Evolutionary conservation across 23 red algal species (phyloP).

Genomic region (Gracilaria caudata): DNA sequence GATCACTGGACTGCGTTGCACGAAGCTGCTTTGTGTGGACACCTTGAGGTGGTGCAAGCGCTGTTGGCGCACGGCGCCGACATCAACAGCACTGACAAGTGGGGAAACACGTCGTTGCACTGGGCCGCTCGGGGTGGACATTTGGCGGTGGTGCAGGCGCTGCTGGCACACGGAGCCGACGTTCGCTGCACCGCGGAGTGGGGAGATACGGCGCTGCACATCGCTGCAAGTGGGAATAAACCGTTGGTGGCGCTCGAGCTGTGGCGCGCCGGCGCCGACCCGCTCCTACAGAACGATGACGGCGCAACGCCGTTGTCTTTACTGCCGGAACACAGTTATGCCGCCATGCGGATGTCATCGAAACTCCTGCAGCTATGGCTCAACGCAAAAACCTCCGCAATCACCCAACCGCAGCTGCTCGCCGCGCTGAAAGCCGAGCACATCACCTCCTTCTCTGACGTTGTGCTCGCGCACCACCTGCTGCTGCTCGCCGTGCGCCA

Average conservation of each 20-base stretch:
- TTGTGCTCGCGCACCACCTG: constrained; percentile 24
- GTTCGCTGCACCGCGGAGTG: neutral
- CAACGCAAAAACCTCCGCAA: neutral
- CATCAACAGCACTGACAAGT: neutral
- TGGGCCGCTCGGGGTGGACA: neutral
- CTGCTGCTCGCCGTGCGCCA: constrained; percentile 16
- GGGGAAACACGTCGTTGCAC: neutral
- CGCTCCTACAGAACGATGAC: no score
- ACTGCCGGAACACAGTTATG: no score
- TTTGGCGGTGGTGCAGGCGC: neutral
- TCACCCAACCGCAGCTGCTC: neutral
- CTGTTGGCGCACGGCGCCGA: neutral
- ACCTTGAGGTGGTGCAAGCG: neutral
- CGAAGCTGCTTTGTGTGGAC: neutral
- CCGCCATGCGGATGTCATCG: no score
- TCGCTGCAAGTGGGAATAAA: neutral
- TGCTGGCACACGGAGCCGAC: neutral
- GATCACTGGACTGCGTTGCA: neutral
- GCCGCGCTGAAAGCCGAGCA: no score
- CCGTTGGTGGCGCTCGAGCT: no score
- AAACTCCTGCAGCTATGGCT: constrained; percentile 1
- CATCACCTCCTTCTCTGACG: constrained; percentile 10
- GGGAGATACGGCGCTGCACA: neutral
- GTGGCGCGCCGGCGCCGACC: no score
- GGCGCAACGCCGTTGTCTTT: no score